Conservation (phyloP, 2,329 filamentous ascomycete genomes). For the Septoria petroselini region DNA sequence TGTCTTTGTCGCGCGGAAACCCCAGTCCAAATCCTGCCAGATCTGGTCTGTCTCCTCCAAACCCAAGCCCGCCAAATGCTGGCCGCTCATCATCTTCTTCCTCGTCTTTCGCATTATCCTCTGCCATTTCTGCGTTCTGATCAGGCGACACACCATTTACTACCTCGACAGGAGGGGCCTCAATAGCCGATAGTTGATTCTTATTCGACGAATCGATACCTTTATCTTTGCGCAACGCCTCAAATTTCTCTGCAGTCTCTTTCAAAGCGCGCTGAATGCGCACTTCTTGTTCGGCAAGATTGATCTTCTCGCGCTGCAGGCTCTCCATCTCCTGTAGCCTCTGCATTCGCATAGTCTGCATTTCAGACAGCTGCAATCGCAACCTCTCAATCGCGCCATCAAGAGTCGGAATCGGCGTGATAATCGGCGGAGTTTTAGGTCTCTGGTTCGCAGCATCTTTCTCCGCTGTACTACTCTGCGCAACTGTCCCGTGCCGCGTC, state of each 20-base stretch:
- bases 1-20: conserved; percentile 12
- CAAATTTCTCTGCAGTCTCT: conserved; percentile 72
- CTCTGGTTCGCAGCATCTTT: conserved; percentile 33
- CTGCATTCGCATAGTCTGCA: conserved; percentile 58
- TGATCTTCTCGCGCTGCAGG: conserved; percentile 64
- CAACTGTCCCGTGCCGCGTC: conserved; percentile 79
- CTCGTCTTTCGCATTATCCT: conserved; percentile 24
- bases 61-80: conserved; percentile 22
- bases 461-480: conserved; percentile 11
- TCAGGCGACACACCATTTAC: conserved; percentile 14
- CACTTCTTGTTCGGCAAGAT: conserved; percentile 66
- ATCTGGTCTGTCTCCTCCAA: conserved; percentile 17
- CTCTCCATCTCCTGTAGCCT: conserved; percentile 64
- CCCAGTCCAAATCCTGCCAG: conserved; percentile 23
- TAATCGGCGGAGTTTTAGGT: conserved; percentile 50
- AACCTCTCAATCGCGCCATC: conserved; percentile 64
- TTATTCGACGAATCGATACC: conserved; percentile 36
- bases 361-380: conserved; percentile 57
- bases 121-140: conserved; percentile 19
- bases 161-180: conserved; percentile 9
- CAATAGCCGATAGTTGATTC: conserved; percentile 15
- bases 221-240: conserved; percentile 53
- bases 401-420: conserved; percentile 74
- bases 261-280: conserved; percentile 79
- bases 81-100: conserved; percentile 21